Evolutionary conservation across 1,284 basidiomycete genomes (phyloP).

Genomic region (Sporisorium reilianum): DNA sequence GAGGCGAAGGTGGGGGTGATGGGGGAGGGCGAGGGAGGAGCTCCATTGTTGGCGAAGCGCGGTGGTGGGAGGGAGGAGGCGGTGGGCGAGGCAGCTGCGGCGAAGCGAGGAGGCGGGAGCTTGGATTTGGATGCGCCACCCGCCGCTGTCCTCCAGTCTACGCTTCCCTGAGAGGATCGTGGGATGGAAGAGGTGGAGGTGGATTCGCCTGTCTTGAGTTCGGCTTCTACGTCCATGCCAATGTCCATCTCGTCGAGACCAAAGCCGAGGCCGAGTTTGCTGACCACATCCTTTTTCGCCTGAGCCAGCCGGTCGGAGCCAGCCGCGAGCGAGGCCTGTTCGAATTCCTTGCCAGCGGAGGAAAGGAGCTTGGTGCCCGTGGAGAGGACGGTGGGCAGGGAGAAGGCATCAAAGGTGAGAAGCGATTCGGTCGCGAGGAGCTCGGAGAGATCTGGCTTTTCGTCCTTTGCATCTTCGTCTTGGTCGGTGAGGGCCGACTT

Average conservation of each 20-base stretch:
- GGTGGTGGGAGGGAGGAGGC: constrained; percentile 29
- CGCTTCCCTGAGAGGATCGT: constrained; percentile 29
- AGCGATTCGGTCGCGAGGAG: constrained; percentile 30
- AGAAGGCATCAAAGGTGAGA: constrained; percentile 70
- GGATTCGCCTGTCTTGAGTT: constrained; percentile 56
- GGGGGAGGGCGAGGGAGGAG: constrained; percentile 31
- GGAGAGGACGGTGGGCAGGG: constrained; percentile 79
- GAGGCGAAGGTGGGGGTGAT: constrained; percentile 21
- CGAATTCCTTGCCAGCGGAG: constrained; percentile 87
- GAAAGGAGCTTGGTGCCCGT: constrained; percentile 83
- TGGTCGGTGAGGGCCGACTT: constrained; percentile 25
- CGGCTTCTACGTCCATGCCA: constrained; percentile 71
- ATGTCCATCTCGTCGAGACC: constrained; percentile 78
- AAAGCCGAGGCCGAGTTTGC: constrained; percentile 74
- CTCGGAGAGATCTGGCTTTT: constrained; percentile 32
- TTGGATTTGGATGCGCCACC: constrained; percentile 31
- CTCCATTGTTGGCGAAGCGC: constrained; percentile 15
- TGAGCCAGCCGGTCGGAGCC: constrained; percentile 77
- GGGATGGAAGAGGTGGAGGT: constrained; percentile 11
- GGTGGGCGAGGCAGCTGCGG: constrained; percentile 13
- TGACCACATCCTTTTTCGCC: constrained; percentile 79
- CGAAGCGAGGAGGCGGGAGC: constrained; percentile 43
- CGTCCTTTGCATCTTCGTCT: constrained; percentile 28
- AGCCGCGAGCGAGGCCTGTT: constrained; percentile 59
- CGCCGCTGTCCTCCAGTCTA: constrained; percentile 51